Conservation (phyloP, 331 rosid species). For the Arachis monticola region DNA sequence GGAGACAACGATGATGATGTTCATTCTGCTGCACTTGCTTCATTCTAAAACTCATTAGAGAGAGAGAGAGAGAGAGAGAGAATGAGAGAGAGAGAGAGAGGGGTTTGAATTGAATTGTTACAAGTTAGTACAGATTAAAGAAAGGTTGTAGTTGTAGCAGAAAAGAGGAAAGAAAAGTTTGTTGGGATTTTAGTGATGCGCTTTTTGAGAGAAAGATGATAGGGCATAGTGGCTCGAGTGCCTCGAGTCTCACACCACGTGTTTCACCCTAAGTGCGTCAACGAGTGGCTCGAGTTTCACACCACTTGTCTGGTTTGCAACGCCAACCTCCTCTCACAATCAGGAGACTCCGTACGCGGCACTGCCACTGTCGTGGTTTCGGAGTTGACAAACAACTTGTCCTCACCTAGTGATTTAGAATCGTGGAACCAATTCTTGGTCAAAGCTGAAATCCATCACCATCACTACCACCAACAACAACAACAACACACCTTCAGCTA, state of each 20-base stretch:
- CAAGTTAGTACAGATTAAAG: no score
- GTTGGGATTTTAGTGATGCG: background rate
- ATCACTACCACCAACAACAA: background rate
- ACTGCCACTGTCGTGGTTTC: background rate
- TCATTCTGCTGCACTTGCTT: no score
- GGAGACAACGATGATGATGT: no score
- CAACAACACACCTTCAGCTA: conserved; percentile 39
- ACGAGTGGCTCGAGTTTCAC: conserved; percentile 77
- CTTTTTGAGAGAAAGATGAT: background rate
- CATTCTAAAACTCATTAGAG: no score
- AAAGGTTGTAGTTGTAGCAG: conserved; percentile 32
- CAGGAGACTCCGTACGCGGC: conserved; percentile 45
- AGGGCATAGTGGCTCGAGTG: no score
- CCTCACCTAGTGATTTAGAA: conserved; percentile 46
- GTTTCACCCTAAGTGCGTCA: conserved; percentile 88
- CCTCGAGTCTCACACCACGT: conserved; percentile 53
- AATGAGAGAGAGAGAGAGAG: no score
- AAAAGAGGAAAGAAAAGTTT: background rate
- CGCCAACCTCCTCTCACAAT: conserved; percentile 65
- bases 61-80: no score
- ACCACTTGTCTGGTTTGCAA: conserved; percentile 94
- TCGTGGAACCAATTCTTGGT: conserved; percentile 35
- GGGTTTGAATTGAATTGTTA: no score
- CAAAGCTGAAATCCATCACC: conserved; percentile 55
- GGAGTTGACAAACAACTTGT: background rate